Evolutionary conservation across 108 stramenopile genomes (phyloP).

Genomic region (Chaetoceros tenuissimus): DNA sequence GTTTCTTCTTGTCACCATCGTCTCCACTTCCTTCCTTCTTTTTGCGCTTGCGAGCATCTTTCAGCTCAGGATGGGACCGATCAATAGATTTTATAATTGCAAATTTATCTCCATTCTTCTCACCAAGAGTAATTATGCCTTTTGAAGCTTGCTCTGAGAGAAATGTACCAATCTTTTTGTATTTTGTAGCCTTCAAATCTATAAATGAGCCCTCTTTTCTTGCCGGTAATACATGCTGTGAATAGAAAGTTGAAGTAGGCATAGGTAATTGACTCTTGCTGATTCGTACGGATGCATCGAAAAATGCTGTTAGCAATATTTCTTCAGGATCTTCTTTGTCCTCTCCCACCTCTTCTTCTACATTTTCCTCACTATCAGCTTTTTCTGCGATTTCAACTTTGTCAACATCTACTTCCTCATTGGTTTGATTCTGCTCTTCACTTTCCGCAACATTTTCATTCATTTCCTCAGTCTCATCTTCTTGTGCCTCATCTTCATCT

Average conservation of each 20-base stretch:
- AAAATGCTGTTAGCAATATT: slow-evolving; percentile 34
- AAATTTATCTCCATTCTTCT: slow-evolving; percentile 43
- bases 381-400: neutral
- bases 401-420: neutral
- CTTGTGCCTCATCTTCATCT: slow-evolving; percentile 4
- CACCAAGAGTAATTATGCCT: slow-evolving; percentile 46
- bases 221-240: slow-evolving; percentile 47
- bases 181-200: slow-evolving; percentile 56
- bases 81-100: slow-evolving; percentile 39
- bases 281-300: slow-evolving; percentile 31
- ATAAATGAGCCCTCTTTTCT: slow-evolving; percentile 30
- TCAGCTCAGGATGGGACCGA: slow-evolving; percentile 36
- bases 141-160: slow-evolving; percentile 38
- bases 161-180: slow-evolving; percentile 75
- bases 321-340: slow-evolving; percentile 16
- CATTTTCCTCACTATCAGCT: neutral
- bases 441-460: slow-evolving; percentile 5
- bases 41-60: slow-evolving; percentile 15
- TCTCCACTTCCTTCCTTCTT: slow-evolving; percentile 21
- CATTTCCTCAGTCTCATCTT: slow-evolving; percentile 2
- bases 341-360: slow-evolving; percentile 6
- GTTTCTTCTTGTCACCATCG: slow-evolving; percentile 13
- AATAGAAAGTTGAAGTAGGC: slow-evolving; percentile 55
- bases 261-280: slow-evolving; percentile 58
- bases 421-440: neutral